Base-by-base conservation (phyloP, 1,284 basidiomycete genomes). In the Leccinum subrobustum region DNA sequence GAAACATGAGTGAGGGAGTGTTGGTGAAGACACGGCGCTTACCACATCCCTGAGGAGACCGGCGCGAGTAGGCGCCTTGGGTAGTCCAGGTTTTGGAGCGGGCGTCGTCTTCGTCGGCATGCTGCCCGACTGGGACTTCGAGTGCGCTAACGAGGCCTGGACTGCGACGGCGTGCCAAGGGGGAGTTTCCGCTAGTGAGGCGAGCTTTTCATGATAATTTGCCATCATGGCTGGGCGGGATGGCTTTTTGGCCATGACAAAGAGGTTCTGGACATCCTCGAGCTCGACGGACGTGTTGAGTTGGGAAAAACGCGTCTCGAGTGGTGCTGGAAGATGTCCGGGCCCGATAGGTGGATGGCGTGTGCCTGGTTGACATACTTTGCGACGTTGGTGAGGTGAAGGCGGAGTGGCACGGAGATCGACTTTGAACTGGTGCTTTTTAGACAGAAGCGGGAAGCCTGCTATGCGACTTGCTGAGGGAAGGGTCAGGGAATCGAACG, bases 261-360 rank as follows among this genome's bases (percentile, higher is more conserved):
- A 86, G 53, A 99, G 84, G 71, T 95, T 96, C 80, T 99, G 96
- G 50, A 99, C 93, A 75, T 99, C 97, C 76, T 99, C 96, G 65
- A 99, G 89, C 76, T 98, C 95, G 65, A 99, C 96, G 7, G 96
- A 96, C 16, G 94, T 92, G 74, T 96, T 95, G 66, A 99, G 88
- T 80, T 99, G 96, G 39, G 95, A 92, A 75, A 99, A 99, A 61
- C 97, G 94, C 18, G 95, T 98, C 76, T 99, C 97, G 63, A 99
- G 78, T 98, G 94, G 69, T 95, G 95, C 73, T 97, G 93, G 52
- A 99, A 89, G 18, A 92, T 97, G 69, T 99, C 97, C 33, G 96
- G 86, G 75, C 99, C 97, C 63, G 92, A 88, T 53, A 99, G 89
- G 80, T 99, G 98, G 84, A 99, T 96, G n/a, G 95, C 85, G 75